phyloP scores from a whole-genome alignment of 2,329 filamentous ascomycete species.

The Monilinia fructicola region DNA sequence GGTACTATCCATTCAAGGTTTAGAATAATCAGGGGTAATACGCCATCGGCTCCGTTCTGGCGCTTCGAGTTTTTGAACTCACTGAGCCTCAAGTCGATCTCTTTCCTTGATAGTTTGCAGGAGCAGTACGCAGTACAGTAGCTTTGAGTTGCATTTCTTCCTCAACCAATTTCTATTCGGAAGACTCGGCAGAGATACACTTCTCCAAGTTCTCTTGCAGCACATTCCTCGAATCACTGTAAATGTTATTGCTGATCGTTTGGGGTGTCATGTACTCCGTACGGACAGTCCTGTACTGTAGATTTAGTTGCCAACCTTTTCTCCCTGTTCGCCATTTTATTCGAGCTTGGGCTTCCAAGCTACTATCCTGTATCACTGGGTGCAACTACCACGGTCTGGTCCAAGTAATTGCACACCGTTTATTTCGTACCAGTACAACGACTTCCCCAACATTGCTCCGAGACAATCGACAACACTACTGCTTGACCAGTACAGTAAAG shows the following conservation, averaged over 20 bases:
- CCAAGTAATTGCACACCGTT: conserved; percentile 14
- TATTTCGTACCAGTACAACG: conserved; percentile 11
- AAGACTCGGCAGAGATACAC: background rate
- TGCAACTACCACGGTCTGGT: conserved; percentile 6
- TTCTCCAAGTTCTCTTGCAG: no score
- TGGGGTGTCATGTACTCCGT: background rate
- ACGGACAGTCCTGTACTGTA: no score
- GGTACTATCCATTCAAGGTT: conserved; percentile 4
- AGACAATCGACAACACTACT: conserved; percentile 8
- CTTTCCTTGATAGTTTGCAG: background rate
- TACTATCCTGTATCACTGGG: background rate
- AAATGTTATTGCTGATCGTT: background rate
- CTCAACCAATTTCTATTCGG: background rate
- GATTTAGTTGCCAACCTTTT: background rate
- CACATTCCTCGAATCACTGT: background rate
- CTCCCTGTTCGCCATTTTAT: background rate
- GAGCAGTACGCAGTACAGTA: no score
- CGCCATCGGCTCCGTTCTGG: conserved; percentile 9
- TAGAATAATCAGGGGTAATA: conserved; percentile 12
- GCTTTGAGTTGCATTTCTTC: background rate
- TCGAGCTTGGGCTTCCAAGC: conserved; percentile 4
- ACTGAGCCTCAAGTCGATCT: conserved; percentile 15
- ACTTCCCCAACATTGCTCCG: conserved; percentile 14
- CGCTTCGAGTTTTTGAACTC: conserved; percentile 11
- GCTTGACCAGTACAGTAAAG: background rate